phyloP scores from a whole-genome alignment of 176 grass and related monocot species.

The Pontederia paniculata region DNA sequence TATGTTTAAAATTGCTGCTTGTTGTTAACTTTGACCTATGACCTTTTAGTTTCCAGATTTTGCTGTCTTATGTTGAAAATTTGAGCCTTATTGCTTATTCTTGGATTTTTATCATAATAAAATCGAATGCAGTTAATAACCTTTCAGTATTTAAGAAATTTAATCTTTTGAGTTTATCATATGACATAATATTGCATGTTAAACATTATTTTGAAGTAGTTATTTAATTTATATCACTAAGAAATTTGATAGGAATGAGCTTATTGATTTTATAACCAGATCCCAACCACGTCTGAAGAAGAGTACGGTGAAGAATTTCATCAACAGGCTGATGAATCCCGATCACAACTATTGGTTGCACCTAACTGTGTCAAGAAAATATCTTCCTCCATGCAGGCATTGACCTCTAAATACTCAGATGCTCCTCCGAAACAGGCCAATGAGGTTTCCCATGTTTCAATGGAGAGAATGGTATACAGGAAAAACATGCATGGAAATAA shows the following conservation, averaged over 20 bases:
- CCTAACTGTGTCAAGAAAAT: neutral
- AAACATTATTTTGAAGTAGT: too few relatives aligned
- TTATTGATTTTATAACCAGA: neutral
- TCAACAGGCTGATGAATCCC: neutral
- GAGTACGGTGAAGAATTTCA: neutral
- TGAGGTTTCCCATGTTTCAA: constrained; percentile 27
- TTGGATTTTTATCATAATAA: too few relatives aligned
- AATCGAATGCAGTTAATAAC: too few relatives aligned
- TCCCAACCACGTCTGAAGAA: neutral
- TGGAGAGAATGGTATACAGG: constrained; percentile 7
- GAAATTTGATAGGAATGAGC: neutral
- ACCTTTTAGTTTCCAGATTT: too few relatives aligned
- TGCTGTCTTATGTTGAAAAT: too few relatives aligned
- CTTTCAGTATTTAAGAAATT: too few relatives aligned
- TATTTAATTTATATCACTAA: too few relatives aligned
- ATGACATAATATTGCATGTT: too few relatives aligned
- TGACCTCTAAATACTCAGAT: constrained; percentile 51
- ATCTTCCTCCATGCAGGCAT: constrained; percentile 38
- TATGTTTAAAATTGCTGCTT: too few relatives aligned
- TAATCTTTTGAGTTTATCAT: too few relatives aligned
- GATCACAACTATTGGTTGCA: neutral
- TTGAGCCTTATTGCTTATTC: too few relatives aligned
- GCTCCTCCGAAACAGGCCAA: constrained; percentile 35
- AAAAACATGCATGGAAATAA: constrained; percentile 19
- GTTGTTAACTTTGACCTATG: too few relatives aligned